Evolutionary conservation across 1,284 basidiomycete species (phyloP), one percentile per base, ranked within the genome.

Genomic region (Meira nashicola): DNA sequence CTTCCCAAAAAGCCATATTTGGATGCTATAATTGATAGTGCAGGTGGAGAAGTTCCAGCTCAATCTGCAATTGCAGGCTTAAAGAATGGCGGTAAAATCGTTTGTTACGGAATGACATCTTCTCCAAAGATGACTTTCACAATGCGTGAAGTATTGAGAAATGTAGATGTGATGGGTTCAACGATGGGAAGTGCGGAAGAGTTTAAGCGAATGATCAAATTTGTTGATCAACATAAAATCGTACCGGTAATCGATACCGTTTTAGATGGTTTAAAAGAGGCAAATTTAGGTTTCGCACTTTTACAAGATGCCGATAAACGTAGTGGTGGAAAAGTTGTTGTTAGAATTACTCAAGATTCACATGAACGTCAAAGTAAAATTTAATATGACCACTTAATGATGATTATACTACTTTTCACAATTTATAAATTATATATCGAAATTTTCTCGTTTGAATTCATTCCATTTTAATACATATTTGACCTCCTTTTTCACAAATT

Each of bases 171-270:
- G 40, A 81, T 89, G 44, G 89, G 89, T 88, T 73, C 88, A 0
- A 90, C 88, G 19, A 89, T 92, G 87, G 90, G 89, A 12, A 90
- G 89, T n/a, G 83, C 83, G 57, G 81, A 84, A 57, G 90, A 92
- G 79, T 83, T 92, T 58, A 76, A 82, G 55, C 83, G 86, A 39
- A 87, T 88, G 21, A 88, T 89, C 0, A 78, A 80, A 15, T 92
- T 92, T 78, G 78, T 91, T 37, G 80, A 82, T 3, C 74, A 85
- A 69, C 86, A 90, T 66, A 81, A 81, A 48, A 86, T 92, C 63
- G 81, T 85, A 1, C 90, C 90, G 1, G 80, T 87, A 50, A 84
- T 92, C 3, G 87, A 87, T n/a, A 83, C 85, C 57, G 83, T 89
- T 19, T 74, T 91, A 11, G 80, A 86, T 48, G 88, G 87, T 0